Evolutionary conservation across 129 eudicot genomes (phyloP), one percentile per base, ranked within the genome.

Genomic region (Ambrosia trifida): DNA sequence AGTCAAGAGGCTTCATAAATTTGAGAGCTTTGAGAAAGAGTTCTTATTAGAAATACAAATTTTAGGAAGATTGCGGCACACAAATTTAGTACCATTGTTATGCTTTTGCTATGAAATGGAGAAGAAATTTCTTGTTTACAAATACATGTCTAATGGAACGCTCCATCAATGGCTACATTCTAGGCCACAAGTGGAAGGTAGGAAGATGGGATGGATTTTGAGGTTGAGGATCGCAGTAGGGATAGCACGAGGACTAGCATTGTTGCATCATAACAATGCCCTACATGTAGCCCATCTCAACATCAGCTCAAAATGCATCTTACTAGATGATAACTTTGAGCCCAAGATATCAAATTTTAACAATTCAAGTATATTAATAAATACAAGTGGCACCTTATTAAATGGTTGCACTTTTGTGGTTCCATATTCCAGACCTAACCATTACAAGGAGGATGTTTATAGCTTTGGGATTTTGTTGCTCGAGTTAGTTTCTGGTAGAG

Each of bases 391-490:
- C 40, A 72, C 59, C 1, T 44, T 38, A 64, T 64, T 64, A 13
- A 64, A 56, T 9, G 14, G 53, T 51, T n/a, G 24, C 56, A 74
- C 4, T 64, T 64, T 51, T 74, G 14, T 74, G 19, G 79, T 40
- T 74, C 79, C 13, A n/a, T 56, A 87, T 70, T 46, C 80, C 81
- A 85, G 85, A 72, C 83, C 70, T 83, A 85, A 83, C 61, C 80
- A 82, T 19, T 91, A 83, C 44, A 88, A 85, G 72, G 92, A 94
- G 7, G 97, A 91, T 79, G 87, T 91, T 49, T 85, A 81, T 70
- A 82, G 90, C 64, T 91, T 88, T 60, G 97, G 95, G 38, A 85
- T 85, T 17, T 87, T 91, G 73, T 88, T 91, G 64, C 79, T 83
- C 12, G 97, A 91, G 80, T 72, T 88, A 61, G 83, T 85, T 8